These are phyloP conservation scores for Taiozyma sp. DNA, from an alignment of 1,139 yeast genomes.

Conservation along the genomic window DNA sequence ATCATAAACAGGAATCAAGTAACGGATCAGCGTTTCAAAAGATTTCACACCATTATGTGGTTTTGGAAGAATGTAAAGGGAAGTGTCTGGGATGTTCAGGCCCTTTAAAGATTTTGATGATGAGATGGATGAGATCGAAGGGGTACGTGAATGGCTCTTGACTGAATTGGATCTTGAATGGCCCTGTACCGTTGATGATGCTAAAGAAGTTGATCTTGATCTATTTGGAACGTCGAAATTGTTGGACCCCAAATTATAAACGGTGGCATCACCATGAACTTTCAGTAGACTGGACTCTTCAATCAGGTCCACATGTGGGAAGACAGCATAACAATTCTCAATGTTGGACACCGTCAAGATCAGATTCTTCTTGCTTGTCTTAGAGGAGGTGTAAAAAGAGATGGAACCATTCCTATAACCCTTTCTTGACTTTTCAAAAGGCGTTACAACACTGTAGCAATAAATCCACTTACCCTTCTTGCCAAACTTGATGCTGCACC, in stretches of 20 bases:
- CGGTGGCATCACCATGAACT: conserved; percentile 63
- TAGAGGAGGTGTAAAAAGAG: conserved; percentile 19
- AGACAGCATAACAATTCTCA: conserved; percentile 66
- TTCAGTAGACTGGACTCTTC: conserved; percentile 73
- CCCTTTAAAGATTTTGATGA: conserved; percentile 12
- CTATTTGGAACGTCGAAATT: neutral
- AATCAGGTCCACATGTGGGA: conserved; percentile 65
- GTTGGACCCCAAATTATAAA: conserved; percentile 32
- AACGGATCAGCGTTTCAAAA: conserved; percentile 75
- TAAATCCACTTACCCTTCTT: conserved; percentile 86
- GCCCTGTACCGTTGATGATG: conserved; percentile 5
- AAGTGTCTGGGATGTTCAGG: conserved; percentile 27
- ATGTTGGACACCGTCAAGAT: conserved; percentile 65
- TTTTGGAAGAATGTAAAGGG: conserved; percentile 79
- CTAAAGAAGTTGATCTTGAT: conserved; percentile 5
- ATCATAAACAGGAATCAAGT: conserved; percentile 69
- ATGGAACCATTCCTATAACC: conserved; percentile 32
- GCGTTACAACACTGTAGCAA: conserved; percentile 74
- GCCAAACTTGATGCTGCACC: conserved; percentile 80
- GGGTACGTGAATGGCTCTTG: conserved; percentile 7
- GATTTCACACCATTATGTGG: conserved; percentile 82
- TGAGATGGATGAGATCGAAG: conserved; percentile 10
- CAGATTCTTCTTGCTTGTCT: conserved; percentile 44
- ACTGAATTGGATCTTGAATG: conserved; percentile 18
- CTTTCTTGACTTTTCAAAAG: conserved; percentile 39